Evolutionary conservation across 2,329 filamentous ascomycete species (phyloP).

Genomic region (Bisporella sp.): DNA sequence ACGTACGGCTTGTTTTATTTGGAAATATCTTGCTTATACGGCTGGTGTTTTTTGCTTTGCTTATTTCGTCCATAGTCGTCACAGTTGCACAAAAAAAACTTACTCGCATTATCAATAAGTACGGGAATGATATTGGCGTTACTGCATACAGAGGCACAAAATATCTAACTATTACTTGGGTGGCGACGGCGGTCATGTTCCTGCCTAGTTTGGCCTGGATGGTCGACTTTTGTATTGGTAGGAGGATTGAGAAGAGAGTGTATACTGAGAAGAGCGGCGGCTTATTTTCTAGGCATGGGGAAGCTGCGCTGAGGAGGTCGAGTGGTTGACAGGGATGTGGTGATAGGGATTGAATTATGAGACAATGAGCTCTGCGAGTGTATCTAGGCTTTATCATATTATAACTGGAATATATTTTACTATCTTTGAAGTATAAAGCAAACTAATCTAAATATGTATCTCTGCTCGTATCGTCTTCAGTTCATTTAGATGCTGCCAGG

Average conservation of each 20-base stretch:
- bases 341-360: no score
- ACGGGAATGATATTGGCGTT: conserved; percentile 24
- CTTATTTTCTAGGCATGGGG: no score
- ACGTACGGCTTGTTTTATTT: conserved; percentile 37
- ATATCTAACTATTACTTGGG: conserved; percentile 55
- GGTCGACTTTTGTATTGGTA: conserved; percentile 21
- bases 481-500: no score
- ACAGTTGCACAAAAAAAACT: conserved; percentile 54
- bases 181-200: conserved; percentile 41
- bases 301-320: no score
- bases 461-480: no score
- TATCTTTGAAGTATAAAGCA: no score
- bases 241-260: conserved; percentile 13
- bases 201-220: conserved; percentile 23
- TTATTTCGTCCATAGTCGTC: conserved; percentile 68
- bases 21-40: conserved; percentile 42
- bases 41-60: conserved; percentile 47
- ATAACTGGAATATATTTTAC: no score
- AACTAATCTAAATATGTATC: no score
- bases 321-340: no score
- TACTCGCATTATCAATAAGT: conserved; percentile 37
- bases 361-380: no score
- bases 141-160: conserved; percentile 38
- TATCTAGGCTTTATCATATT: no score
- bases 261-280: conserved; percentile 19